These are phyloP conservation scores for Penicillium paxilli DNA, from an alignment of 495 filamentous ascomycete genomes.

Conservation along the genomic window DNA sequence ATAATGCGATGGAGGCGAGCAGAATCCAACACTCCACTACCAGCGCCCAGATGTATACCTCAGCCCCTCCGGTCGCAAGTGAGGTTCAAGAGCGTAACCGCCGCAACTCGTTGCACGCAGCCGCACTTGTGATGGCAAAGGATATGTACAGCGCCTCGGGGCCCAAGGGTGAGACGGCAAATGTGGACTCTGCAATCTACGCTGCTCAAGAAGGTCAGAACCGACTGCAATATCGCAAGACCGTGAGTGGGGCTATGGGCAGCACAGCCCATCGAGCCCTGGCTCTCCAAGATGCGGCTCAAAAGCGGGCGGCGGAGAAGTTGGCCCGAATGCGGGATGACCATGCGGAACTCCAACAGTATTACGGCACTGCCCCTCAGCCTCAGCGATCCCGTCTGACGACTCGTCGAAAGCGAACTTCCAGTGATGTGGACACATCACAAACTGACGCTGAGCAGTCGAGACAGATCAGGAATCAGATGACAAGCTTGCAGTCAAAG, in stretches of 20 bases:
- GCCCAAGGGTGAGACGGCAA: conserved; percentile 34
- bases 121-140: conserved; percentile 83
- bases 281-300: conserved; percentile 77
- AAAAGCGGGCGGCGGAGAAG: conserved; percentile 79
- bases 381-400: conserved; percentile 53
- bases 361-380: conserved; percentile 64
- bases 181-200: conserved; percentile 24
- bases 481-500: conserved; percentile 70
- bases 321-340: conserved; percentile 78
- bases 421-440: conserved; percentile 64
- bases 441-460: conserved; percentile 68
- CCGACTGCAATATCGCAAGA: conserved; percentile 37
- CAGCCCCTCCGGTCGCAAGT: conserved; percentile 66
- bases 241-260: conserved; percentile 31
- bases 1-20: conserved; percentile 54
- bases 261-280: conserved; percentile 46
- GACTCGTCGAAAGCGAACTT: conserved; percentile 62
- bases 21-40: conserved; percentile 53
- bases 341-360: conserved; percentile 64
- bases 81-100: conserved; percentile 74
- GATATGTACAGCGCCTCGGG: conserved; percentile 71
- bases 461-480: conserved; percentile 73
- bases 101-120: conserved; percentile 71
- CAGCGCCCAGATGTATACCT: conserved; percentile 70
- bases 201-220: conserved; percentile 43